Base-by-base conservation (phyloP, 345 rosid genomes). In the Populus pruinosa region DNA sequence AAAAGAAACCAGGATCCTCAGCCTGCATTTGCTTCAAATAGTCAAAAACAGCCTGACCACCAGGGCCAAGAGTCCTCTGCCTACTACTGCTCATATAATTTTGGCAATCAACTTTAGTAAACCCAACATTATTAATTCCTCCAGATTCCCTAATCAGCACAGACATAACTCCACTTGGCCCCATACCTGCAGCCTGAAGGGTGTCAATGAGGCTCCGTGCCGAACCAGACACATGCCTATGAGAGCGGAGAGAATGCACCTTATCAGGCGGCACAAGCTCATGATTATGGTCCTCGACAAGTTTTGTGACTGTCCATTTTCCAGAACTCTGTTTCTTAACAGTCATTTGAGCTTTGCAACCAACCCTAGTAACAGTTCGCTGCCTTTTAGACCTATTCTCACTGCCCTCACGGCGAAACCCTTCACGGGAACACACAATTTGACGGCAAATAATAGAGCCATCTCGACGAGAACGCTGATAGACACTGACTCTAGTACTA, bases 111-210 rank as follows among this genome's bases (percentile, higher is more conserved):
- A 85, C 87, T 75, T 83, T 82, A 44, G 87, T 87, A 75, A 87
- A 87, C 27, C 90, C 90, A 38, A 87, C 90, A 68, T 87, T 87
- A 61, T 80, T 85, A 23, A 83, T 67, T 50, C 88, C 88, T 71
- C 88, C 90, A 18, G 85, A 87, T 72, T 87, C 90, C 80, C 77
- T 83, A 64, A 87, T 87, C 78, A 87, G 74, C 71, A 83, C 90
- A 61, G 87, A 85, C 90, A 87, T 87, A 39, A 85, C 82, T 44
- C 84, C 84, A 70, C 87, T 78, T 0, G 90, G 85, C 31, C 88
- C 88, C 88, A 87, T 83, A 69, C 90, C 88, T 9, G 90, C 90
- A 14, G 90, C 90, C 73, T 87, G 90, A 65, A 87, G 85, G 7
- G 90, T 87, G 72, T 87, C 88, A 71, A 87, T 87, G 38, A 87